A percentile compares a stretch with the other conserved stretches of the same genome.
These are phyloP conservation scores for Firmiana major DNA, from an alignment of 345 rosid genomes.

Conservation along the genomic window DNA sequence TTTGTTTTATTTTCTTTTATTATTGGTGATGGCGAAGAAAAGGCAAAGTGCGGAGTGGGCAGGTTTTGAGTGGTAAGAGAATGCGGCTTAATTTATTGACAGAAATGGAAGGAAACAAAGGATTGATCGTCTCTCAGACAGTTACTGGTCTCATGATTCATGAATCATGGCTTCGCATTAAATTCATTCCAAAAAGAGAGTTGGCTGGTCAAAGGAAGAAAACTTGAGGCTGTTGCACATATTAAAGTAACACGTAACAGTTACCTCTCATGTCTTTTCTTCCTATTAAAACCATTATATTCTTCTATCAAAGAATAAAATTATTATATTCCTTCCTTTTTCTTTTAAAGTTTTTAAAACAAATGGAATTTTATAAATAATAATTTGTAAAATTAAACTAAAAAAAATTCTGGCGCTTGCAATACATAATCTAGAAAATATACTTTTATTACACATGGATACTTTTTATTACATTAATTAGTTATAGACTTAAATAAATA, in stretches of 20 bases:
- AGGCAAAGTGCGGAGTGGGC: background rate
- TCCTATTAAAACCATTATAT: too few species aligned
- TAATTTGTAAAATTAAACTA: too few species aligned
- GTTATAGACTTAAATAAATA: too few species aligned
- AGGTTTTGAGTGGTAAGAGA: conserved; percentile 24
- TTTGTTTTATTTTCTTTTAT: too few species aligned
- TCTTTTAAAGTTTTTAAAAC: background rate
- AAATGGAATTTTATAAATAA: too few species aligned
- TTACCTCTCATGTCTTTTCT: background rate
- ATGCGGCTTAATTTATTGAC: conserved; percentile 24
- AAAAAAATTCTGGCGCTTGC: too few species aligned
- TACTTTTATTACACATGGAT: too few species aligned
- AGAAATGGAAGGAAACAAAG: background rate
- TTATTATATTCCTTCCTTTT: too few species aligned
- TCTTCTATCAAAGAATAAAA: background rate
- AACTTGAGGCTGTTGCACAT: background rate
- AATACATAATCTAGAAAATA: too few species aligned
- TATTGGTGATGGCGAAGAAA: background rate
- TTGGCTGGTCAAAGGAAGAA: conserved; percentile 7
- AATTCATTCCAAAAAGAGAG: background rate
- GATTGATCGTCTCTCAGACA: conserved; percentile 12
- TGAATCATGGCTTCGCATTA: background rate
- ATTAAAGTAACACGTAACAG: background rate
- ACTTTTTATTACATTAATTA: too few species aligned
- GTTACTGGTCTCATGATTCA: conserved; percentile 9